phyloP scores from a whole-genome alignment of 2,329 filamentous ascomycete genomes.

The Eurotiales sp. region DNA sequence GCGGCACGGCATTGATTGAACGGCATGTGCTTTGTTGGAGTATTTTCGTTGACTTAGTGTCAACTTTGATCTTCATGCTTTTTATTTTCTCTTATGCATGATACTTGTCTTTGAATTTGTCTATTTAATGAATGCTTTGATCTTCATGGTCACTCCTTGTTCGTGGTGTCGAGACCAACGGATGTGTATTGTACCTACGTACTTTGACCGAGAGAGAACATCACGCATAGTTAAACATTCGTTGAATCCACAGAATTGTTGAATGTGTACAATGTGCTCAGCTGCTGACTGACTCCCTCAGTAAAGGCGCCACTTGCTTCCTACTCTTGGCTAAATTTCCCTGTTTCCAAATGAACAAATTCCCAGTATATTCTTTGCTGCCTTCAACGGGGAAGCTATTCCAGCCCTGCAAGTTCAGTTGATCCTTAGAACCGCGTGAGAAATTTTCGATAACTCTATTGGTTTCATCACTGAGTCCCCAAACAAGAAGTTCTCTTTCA shows the following conservation, averaged over 20 bases:
- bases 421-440: conserved; percentile 38
- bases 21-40: not conserved
- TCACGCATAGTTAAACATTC: not conserved
- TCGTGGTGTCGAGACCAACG: not conserved
- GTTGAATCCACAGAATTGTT: not conserved
- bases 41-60: conserved; percentile 2
- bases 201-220: not conserved
- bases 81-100: not conserved
- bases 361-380: conserved; percentile 14
- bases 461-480: conserved; percentile 40
- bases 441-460: conserved; percentile 42
- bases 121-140: not conserved
- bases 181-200: not conserved
- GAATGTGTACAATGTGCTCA: too few relatives aligned
- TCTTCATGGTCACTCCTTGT: not conserved
- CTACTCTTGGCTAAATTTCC: conserved; percentile 55
- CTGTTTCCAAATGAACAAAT: conserved; percentile 52
- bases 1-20: conserved; percentile 12
- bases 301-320: conserved; percentile 60
- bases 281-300: conserved; percentile 42
- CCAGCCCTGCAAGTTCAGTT: conserved; percentile 41
- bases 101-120: not conserved
- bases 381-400: conserved; percentile 5
- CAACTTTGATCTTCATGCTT: not conserved
- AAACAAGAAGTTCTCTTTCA: conserved; percentile 51